Evolutionary conservation across 805 yeast species (phyloP), one percentile per base, ranked within the genome.

Genomic region (Aciculoconidium aculeatum): DNA sequence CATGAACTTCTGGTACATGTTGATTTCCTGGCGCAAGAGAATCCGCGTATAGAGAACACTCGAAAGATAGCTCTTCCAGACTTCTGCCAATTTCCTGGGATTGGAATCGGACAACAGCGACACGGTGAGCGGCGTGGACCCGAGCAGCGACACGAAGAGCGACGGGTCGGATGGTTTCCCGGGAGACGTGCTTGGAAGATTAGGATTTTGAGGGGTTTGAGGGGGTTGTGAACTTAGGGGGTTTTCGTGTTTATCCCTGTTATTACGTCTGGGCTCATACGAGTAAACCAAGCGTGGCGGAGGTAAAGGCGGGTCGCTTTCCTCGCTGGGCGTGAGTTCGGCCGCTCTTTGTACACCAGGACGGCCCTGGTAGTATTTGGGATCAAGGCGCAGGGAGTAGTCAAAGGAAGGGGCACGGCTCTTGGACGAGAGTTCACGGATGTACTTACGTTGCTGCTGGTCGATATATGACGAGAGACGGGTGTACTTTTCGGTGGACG

Each of bases 21-120:
- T 45, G 33, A 64, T 61, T 32, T 64, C 70, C 36, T 61, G 68
- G 24, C 69, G 45, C 28, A 64, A 45, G 33, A 54, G 53, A 26
- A 64, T 61, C 16, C 70, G 38, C 40, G 54, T 59, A 17, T 46
- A 44, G n/a, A 62, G 33, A 5, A 63, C 67, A 25, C 47, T 43
- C 25, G 44, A 28, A 29, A 64, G 51, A 37, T 64, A 64, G 12
- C 34, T 44, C 23, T 45, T 49, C 70, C 70, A 64, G 10, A 52
- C 31, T 7, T 40, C 39, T 4, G 30, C 28, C 3, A 45, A 33
- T 21, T 20, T 28, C n/a, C n/a, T n/a, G n/a, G n/a, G n/a, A n/a
- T n/a, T n/a, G n/a, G n/a, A n/a, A n/a, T n/a, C n/a, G n/a, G n/a
- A n/a, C n/a, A n/a, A n/a, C n/a, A n/a, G n/a, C n/a, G n/a, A n/a